Conservation (phyloP, 441 rosid genomes). For the Arabidopsis hybrid region DNA sequence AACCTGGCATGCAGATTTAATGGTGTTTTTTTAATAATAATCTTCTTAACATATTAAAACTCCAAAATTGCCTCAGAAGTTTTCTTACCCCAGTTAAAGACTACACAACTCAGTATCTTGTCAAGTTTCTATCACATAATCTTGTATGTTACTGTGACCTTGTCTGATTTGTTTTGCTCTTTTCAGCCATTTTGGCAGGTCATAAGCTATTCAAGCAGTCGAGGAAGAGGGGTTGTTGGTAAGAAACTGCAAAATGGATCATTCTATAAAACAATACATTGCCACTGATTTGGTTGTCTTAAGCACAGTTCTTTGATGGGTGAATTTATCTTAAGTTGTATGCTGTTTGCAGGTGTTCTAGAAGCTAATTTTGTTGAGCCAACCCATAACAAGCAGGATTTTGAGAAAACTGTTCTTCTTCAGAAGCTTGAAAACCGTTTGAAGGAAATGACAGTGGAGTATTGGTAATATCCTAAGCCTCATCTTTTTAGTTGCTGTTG, state of each 20-base stretch:
- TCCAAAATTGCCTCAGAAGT: background rate
- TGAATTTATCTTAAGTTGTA: slow-evolving; percentile 29
- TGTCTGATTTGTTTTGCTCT: slow-evolving; percentile 22
- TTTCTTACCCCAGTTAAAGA: slow-evolving; percentile 2
- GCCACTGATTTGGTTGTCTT: slow-evolving; percentile 23
- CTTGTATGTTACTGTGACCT: slow-evolving; percentile 23
- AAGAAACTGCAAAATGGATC: slow-evolving; percentile 49
- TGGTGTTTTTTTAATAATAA: background rate
- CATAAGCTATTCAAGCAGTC: slow-evolving; percentile 54
- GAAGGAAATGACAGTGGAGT: slow-evolving; percentile 92
- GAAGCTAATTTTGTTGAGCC: slow-evolving; percentile 98
- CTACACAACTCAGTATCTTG: slow-evolving; percentile 18
- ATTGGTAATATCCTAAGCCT: slow-evolving; percentile 62
- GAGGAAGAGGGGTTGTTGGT: slow-evolving; percentile 98
- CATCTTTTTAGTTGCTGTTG: slow-evolving; percentile 17
- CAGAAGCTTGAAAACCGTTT: slow-evolving; percentile 95
- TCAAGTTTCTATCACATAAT: slow-evolving; percentile 26
- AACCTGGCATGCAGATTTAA: slow-evolving; percentile 18
- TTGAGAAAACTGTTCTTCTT: slow-evolving; percentile 94
- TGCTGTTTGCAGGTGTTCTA: slow-evolving; percentile 70
- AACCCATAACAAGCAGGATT: slow-evolving; percentile 96
- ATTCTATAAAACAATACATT: slow-evolving; percentile 30
- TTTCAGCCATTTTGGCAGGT: slow-evolving; percentile 94
- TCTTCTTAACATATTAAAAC: background rate
- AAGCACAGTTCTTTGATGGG: slow-evolving; percentile 25